A percentile compares a stretch with the other conserved stretches of the same genome.
Conservation (phyloP, 2,329 filamentous ascomycete species). For the Cercospora sojina region DNA sequence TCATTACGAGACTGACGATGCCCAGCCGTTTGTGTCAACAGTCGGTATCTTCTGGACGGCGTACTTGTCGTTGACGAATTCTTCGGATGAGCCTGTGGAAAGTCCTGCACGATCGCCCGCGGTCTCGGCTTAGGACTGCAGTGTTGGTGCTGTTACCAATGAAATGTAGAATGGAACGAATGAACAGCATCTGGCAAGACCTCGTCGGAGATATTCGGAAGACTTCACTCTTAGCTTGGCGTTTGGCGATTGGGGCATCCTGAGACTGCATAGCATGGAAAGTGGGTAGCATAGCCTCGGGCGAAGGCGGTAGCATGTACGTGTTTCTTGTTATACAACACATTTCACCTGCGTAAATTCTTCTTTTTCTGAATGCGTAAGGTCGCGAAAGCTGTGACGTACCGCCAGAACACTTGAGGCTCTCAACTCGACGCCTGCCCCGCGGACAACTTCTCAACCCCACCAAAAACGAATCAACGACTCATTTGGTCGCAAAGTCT, state of each 20-base stretch:
- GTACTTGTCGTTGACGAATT: conserved; percentile 89
- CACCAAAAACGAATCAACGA: conserved; percentile 1
- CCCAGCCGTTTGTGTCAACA: conserved; percentile 89
- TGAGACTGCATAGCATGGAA: conserved; percentile 7
- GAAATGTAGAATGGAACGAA: not conserved
- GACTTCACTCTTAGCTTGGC: conserved; percentile 14
- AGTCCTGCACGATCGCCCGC: conserved; percentile 22
- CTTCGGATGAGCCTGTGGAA: conserved; percentile 64
- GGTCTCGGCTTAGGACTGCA: conserved; percentile 18
- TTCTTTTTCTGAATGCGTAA: not conserved
- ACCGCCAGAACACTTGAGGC: not conserved
- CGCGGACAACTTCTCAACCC: conserved; percentile 1
- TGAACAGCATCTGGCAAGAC: not conserved
- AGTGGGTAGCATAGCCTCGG: conserved; percentile 21
- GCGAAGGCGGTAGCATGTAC: conserved; percentile 1
- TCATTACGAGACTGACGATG: conserved; percentile 10
- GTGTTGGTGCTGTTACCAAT: not conserved
- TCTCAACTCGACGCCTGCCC: conserved; percentile 1
- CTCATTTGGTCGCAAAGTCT: not conserved
- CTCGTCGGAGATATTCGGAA: conserved; percentile 14
- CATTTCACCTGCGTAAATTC: not conserved
- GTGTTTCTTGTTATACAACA: not conserved
- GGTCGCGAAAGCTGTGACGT: conserved; percentile 1
- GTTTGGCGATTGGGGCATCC: conserved; percentile 6
- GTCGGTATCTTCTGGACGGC: conserved; percentile 97